Conservation (phyloP, 805 yeast genomes). For the Brettanomyces bruxellensis region DNA sequence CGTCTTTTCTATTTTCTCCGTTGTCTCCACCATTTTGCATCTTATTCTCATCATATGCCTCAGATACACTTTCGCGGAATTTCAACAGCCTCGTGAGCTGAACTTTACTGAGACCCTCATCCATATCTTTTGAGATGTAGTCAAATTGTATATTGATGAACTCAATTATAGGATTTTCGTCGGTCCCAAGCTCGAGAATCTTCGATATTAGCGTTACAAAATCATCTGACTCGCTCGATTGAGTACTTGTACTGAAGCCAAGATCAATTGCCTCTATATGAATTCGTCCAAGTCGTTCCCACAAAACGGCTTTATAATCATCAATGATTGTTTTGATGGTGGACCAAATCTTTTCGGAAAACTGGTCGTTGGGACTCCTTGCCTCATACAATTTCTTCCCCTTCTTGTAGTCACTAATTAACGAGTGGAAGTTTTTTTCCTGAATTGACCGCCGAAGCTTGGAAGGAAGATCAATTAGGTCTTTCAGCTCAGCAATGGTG, state of each 20-base stretch:
- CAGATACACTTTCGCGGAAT: slow-evolving; percentile 31
- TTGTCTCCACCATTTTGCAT: neutral
- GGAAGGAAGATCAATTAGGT: slow-evolving; percentile 50
- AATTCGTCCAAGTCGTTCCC: slow-evolving; percentile 36
- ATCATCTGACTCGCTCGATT: slow-evolving; percentile 8
- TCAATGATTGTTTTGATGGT: slow-evolving; percentile 47
- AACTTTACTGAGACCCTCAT: slow-evolving; percentile 31
- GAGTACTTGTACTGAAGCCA: slow-evolving; percentile 5
- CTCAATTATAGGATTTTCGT: slow-evolving; percentile 50
- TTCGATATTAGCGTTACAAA: slow-evolving; percentile 40
- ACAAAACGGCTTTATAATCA: slow-evolving; percentile 42
- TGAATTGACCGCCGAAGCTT: slow-evolving; percentile 32
- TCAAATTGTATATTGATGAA: slow-evolving; percentile 49
- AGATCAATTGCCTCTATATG: slow-evolving; percentile 22
- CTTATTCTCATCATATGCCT: slow-evolving; percentile 20
- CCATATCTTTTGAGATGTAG: slow-evolving; percentile 29
- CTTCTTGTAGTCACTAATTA: slow-evolving; percentile 47
- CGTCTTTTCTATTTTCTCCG: slow-evolving; percentile 8
- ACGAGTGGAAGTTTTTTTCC: slow-evolving; percentile 45
- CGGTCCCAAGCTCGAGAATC: slow-evolving; percentile 54
- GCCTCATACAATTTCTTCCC: slow-evolving; percentile 27
- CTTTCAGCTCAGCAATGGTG: slow-evolving; percentile 42
- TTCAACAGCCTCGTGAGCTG: slow-evolving; percentile 30
- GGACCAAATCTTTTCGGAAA: slow-evolving; percentile 46
- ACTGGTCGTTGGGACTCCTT: slow-evolving; percentile 10